Evolutionary conservation across 78 protist species (phyloP), one percentile per base, ranked within the genome.

Genomic region (Dictyostelium brefeldianum): DNA sequence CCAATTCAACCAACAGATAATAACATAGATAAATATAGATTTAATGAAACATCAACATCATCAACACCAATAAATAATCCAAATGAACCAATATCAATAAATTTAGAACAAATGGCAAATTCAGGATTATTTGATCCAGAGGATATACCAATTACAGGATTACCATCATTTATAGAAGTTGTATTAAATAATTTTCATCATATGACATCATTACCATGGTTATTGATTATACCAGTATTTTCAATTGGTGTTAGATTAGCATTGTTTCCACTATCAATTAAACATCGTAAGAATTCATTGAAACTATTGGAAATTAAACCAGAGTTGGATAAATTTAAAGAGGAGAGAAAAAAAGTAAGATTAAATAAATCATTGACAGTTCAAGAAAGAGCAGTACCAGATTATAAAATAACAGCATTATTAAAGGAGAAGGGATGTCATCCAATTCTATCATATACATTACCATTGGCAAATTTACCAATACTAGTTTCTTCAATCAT

Each of bases 131-230:
- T 77, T 3, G 93, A 87, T 65, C 93, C 93, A 64, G 41, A 36
- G 51, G 10, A 64, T 27, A 27, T 87, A 25, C 78, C 62, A 29
- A 87, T 87, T 20, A 87, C 93, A 25, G 93, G 93, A 3, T n/a
- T 87, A 27, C 93, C 93, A 29, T 29, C 93, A 29, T 73, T 87
- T 11, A 77, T 87, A 12, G 93, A 87, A 69, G 93, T 87, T 12
- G 7, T 8, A 9, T 62, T 87, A 14, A 59, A 87, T 48, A 27
- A 74, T 10, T 4, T 87, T 2, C 93, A 87, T 27, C 53, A 50
- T 6, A 20, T 50, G 7, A 77, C 85, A 6, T 48, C 65, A 14
- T 74, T 31, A 43, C 80, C 93, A 62, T 87, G 93, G 93, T 43
- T 87, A 78, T 17, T 77, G 27, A 87, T 87, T 62, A 84, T 87